phyloP scores from a whole-genome alignment of 2,329 filamentous ascomycete species.

The Lojkania enalia region DNA sequence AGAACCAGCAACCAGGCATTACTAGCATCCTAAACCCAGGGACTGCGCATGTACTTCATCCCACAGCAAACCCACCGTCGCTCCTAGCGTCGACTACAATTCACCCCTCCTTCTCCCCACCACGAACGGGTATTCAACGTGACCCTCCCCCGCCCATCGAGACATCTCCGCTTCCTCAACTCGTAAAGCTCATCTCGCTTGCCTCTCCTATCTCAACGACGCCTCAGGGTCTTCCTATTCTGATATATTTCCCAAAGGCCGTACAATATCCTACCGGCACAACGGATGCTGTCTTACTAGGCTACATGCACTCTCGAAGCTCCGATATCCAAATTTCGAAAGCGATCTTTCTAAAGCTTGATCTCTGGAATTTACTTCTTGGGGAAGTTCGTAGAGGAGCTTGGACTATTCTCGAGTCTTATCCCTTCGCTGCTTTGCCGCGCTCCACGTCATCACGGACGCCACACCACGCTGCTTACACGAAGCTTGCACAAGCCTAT shows the following conservation, averaged over 20 bases:
- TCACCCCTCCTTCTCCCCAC: too few relatives aligned
- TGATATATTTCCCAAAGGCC: slow-evolving; percentile 33
- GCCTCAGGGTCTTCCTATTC: slow-evolving; percentile 24
- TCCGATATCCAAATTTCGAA: slow-evolving; percentile 18
- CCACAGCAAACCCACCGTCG: too few relatives aligned
- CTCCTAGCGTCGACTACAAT: too few relatives aligned
- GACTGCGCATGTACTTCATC: too few relatives aligned
- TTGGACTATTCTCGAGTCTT: slow-evolving; percentile 28
- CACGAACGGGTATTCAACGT: slow-evolving; percentile 16
- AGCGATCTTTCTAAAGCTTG: slow-evolving; percentile 30
- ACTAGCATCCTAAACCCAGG: too few relatives aligned
- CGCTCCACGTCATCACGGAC: neutral
- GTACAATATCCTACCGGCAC: slow-evolving; percentile 13
- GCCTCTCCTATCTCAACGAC: slow-evolving; percentile 6
- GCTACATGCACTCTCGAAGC: slow-evolving; percentile 17
- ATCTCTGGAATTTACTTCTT: slow-evolving; percentile 24
- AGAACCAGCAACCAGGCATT: too few relatives aligned
- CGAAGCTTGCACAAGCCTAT: slow-evolving; percentile 23
- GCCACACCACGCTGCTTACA: slow-evolving; percentile 23
- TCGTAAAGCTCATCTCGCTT: slow-evolving; percentile 10
- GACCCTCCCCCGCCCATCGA: slow-evolving; percentile 14
- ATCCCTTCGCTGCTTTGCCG: slow-evolving; percentile 8
- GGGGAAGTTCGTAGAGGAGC: slow-evolving; percentile 14
- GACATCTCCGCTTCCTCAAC: slow-evolving; percentile 8
- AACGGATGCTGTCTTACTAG: slow-evolving; percentile 37